These are phyloP conservation scores for Penicillium waksmanii DNA, from an alignment of 495 filamentous ascomycete genomes.

Conservation along the genomic window DNA sequence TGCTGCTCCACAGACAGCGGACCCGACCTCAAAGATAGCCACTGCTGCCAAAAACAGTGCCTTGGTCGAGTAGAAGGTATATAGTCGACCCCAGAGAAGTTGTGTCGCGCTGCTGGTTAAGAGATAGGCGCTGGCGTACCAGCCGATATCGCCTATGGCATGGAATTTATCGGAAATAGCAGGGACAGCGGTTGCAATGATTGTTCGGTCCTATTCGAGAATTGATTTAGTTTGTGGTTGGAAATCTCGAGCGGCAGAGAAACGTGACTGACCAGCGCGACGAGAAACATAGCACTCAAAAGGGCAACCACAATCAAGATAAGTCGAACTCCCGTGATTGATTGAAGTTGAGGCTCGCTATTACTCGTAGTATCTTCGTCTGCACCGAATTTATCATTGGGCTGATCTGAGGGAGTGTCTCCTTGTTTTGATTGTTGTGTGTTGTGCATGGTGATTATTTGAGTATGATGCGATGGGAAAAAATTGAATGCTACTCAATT, in stretches of 20 bases:
- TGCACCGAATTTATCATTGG: neutral
- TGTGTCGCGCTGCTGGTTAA: conserved; percentile 51
- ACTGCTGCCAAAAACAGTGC: conserved; percentile 63
- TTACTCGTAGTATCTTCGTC: conserved; percentile 1
- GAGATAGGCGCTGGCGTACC: conserved; percentile 58
- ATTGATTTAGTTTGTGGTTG: conserved; percentile 4
- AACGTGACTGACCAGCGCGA: conserved; percentile 35
- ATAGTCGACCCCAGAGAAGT: conserved; percentile 61
- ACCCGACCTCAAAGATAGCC: conserved; percentile 63
- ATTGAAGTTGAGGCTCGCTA: conserved; percentile 3
- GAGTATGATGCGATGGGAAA: neutral
- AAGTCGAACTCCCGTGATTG: conserved; percentile 3
- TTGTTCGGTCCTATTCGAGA: conserved; percentile 54
- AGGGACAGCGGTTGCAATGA: conserved; percentile 74
- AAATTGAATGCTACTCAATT: too few species aligned
- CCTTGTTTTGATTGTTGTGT: neutral
- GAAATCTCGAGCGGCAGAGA: neutral
- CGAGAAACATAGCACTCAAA: conserved; percentile 25
- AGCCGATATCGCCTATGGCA: conserved; percentile 60
- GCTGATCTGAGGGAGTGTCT: neutral
- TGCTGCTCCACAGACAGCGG: conserved; percentile 71
- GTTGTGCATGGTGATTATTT: neutral
- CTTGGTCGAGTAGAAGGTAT: conserved; percentile 64
- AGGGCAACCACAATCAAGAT: conserved; percentile 8
- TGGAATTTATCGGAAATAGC: conserved; percentile 70